phyloP scores from a whole-genome alignment of 2,329 filamentous ascomycete species.

The Xylariales sp. region DNA sequence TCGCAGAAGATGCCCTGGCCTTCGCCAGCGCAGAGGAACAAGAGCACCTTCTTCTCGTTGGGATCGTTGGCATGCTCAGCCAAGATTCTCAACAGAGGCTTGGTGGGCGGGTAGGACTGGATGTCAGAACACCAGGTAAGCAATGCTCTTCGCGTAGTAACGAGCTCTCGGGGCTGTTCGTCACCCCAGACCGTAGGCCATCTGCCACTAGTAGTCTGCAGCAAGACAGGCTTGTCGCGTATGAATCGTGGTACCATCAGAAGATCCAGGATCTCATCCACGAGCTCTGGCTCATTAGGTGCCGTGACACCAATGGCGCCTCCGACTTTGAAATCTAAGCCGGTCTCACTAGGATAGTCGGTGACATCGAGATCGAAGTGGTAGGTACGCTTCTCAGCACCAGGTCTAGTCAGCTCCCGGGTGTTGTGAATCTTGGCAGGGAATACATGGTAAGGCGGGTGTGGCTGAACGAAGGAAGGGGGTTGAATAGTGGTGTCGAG shows the following conservation, averaged over 20 bases:
- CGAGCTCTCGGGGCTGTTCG: conserved; percentile 75
- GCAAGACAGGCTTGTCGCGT: conserved; percentile 74
- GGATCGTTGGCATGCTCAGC: conserved; percentile 77
- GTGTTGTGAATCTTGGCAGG: conserved; percentile 81
- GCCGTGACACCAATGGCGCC: conserved; percentile 92
- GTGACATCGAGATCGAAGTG: conserved; percentile 97
- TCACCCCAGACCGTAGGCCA: conserved; percentile 99
- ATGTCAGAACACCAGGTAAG: conserved; percentile 94
- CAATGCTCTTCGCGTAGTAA: conserved; percentile 86
- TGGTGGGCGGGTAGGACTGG: conserved; percentile 87
- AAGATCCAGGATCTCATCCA: conserved; percentile 79
- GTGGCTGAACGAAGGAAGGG: conserved; percentile 86
- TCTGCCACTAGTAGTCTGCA: conserved; percentile 75
- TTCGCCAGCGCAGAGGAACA: conserved; percentile 81
- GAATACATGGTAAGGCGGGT: conserved; percentile 88
- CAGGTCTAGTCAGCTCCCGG: conserved; percentile 79
- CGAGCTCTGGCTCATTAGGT: conserved; percentile 70
- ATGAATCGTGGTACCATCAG: conserved; percentile 77
- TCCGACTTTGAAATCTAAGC: conserved; percentile 90
- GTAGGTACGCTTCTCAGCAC: conserved; percentile 93
- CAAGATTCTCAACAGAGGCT: conserved; percentile 76
- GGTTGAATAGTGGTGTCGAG: conserved; percentile 64
- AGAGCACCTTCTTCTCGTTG: conserved; percentile 83
- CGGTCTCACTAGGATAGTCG: conserved; percentile 81
- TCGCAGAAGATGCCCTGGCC: conserved; percentile 93